Evolutionary conservation across 2,329 filamentous ascomycete species (phyloP), one percentile per base, ranked within the genome.

Genomic region (Fusarium oligoseptatum): DNA sequence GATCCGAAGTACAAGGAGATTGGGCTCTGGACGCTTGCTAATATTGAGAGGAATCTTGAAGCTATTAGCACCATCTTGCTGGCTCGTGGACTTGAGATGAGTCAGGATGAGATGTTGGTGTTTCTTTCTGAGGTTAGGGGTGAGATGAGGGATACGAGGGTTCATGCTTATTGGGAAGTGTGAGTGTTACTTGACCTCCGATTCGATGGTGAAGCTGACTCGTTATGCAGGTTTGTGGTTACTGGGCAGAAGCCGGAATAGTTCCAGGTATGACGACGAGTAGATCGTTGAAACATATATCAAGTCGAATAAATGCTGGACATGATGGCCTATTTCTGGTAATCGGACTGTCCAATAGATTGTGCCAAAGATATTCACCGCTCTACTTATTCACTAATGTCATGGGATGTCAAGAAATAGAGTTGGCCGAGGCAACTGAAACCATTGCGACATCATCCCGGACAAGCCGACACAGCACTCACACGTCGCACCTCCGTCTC

Each of bases 1-100:
- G 67, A 74, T 27, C 67, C 64, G 0, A 74, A 64, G 34, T 68
- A 63, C 12, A 74, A 74, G 2, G 72, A 74, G 29, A 60, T 72
- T 24, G 72, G 72, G 0, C 61, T 74, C 0, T 74, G 71, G 72
- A 74, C 72, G 45, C 71, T 45, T 20, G 41, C 41, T 4, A 45
- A 45, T 7, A 45, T 45, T 45, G 41, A 45, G 41, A 45, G 41
- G 6, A 45, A 45, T 15, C 41, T 45, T 14, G 41, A 45, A 45
- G 41, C 41, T 9, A 45, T 45, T 20, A 45, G 41, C 4, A 45
- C 41, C 2, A 45, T 45, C 6, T 8, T 45, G 20, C 22, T 45
- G 41, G 41, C 41, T 12, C 20, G 22, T 22, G 41, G 41, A 2
- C 41, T 45, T 45, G 20, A 20, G 4, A 45, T 45, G 41, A 45